phyloP scores from a whole-genome alignment of 257 asterid species.

The Cinchona pubescens region DNA sequence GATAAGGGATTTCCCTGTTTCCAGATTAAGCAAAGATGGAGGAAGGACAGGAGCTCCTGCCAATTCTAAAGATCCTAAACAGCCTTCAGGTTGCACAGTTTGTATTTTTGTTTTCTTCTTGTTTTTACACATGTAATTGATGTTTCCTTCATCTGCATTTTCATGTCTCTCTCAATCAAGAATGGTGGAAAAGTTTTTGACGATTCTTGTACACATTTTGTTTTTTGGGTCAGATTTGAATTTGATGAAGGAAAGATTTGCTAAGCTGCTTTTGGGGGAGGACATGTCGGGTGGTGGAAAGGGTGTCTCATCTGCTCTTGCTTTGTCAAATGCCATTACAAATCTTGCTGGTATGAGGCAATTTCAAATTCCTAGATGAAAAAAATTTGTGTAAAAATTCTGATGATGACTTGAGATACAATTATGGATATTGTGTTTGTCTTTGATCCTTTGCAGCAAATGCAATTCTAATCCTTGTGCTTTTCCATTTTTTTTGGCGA shows the following conservation, averaged over 20 bases:
- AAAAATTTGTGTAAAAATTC: too few relatives aligned
- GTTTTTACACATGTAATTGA: too few relatives aligned
- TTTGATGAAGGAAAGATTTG: slow-evolving; percentile 67
- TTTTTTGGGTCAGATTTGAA: slow-evolving; percentile 51
- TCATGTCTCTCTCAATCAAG: not conserved
- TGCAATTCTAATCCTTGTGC: not conserved
- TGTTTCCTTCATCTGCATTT: not conserved
- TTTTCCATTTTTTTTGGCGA: not conserved
- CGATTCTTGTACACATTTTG: not conserved
- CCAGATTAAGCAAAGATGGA: slow-evolving; percentile 25
- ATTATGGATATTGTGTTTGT: too few relatives aligned
- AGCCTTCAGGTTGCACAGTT: slow-evolving; percentile 32
- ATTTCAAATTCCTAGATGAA: not conserved
- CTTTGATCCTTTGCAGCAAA: not conserved
- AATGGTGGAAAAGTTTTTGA: too few relatives aligned
- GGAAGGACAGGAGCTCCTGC: slow-evolving; percentile 11
- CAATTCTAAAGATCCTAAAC: slow-evolving; percentile 26
- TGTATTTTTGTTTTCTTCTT: too few relatives aligned
- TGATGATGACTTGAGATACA: too few relatives aligned
- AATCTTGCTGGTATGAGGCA: slow-evolving; percentile 70
- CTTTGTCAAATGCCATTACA: slow-evolving; percentile 81
- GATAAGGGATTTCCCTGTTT: slow-evolving; percentile 28
- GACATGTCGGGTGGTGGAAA: slow-evolving; percentile 96
- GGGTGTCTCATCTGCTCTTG: slow-evolving; percentile 91
- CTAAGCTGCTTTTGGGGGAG: slow-evolving; percentile 82